These are phyloP conservation scores for Veloporphyrellus conicus DNA, from an alignment of 1,284 basidiomycete species.

Conservation along the genomic window DNA sequence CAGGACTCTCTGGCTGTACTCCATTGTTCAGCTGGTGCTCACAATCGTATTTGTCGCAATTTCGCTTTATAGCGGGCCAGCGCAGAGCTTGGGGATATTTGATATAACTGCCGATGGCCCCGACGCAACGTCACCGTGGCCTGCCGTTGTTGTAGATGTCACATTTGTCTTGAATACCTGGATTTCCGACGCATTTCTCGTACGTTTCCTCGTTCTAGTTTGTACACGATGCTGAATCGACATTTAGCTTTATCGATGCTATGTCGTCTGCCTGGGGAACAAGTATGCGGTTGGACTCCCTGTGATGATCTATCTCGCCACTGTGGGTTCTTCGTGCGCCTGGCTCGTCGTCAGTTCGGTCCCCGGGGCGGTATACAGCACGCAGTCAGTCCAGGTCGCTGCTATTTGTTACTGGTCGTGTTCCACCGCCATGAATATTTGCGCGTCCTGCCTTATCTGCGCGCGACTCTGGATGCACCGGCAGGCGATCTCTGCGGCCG, in stretches of 20 bases:
- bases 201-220: slow-evolving; percentile 4
- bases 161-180: slow-evolving; percentile 26
- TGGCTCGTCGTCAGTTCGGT: slow-evolving; percentile 12
- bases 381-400: slow-evolving; percentile 12
- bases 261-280: slow-evolving; percentile 20
- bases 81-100: slow-evolving; percentile 17
- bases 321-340: slow-evolving; percentile 16
- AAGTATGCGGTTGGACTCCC: background rate
- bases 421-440: slow-evolving; percentile 17
- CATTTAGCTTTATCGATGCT: slow-evolving; percentile 24
- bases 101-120: slow-evolving; percentile 8
- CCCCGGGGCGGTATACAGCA: slow-evolving; percentile 18
- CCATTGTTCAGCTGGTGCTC: slow-evolving; percentile 18
- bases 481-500: slow-evolving; percentile 7
- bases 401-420: slow-evolving; percentile 17
- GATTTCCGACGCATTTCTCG: slow-evolving; percentile 24
- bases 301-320: slow-evolving; percentile 13
- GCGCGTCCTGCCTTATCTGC: slow-evolving; percentile 15
- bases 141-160: slow-evolving; percentile 8
- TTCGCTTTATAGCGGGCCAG: slow-evolving; percentile 15
- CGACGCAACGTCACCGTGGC: slow-evolving; percentile 18
- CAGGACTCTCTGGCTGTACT: slow-evolving; percentile 10
- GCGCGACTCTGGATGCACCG: slow-evolving; percentile 17
- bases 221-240: background rate
- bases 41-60: slow-evolving; percentile 23